These are phyloP conservation scores for Leersia perrieri DNA, from an alignment of 176 grass and related monocot species.

Conservation along the genomic window DNA sequence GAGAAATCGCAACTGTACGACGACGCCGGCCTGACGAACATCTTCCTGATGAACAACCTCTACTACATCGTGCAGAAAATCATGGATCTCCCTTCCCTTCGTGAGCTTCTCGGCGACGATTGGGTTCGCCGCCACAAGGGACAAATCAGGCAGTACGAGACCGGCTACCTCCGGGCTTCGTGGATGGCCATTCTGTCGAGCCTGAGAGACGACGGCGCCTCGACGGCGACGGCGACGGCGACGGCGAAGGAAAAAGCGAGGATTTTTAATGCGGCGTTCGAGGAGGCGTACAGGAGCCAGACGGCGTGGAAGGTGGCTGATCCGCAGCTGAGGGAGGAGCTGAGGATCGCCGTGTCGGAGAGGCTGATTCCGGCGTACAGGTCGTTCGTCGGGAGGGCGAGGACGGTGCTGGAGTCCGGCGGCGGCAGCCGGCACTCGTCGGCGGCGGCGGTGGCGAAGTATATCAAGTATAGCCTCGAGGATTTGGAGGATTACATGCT, in stretches of 20 bases:
- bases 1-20: slow-evolving; percentile 80
- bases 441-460: slow-evolving; percentile 23
- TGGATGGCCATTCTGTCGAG: slow-evolving; percentile 66
- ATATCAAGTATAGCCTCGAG: slow-evolving; percentile 81
- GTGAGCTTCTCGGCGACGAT: slow-evolving; percentile 71
- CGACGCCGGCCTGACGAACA: slow-evolving; percentile 72
- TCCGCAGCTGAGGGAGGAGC: slow-evolving; percentile 71
- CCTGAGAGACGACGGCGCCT: slow-evolving; percentile 55
- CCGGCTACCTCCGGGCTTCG: slow-evolving; percentile 71
- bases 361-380: slow-evolving; percentile 77
- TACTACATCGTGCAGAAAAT: slow-evolving; percentile 90
- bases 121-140: slow-evolving; percentile 72
- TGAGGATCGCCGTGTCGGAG: slow-evolving; percentile 81
- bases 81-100: slow-evolving; percentile 52
- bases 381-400: slow-evolving; percentile 60
- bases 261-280: slow-evolving; percentile 80
- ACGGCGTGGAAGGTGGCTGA: slow-evolving; percentile 80
- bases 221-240: slow-evolving; percentile 8
- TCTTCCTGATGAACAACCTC: slow-evolving; percentile 97
- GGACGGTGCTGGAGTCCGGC: slow-evolving; percentile 36
- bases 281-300: slow-evolving; percentile 82
- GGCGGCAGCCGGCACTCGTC: slow-evolving; percentile 28
- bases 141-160: slow-evolving; percentile 68
- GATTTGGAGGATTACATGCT: slow-evolving; percentile 74
- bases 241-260: slow-evolving; percentile 58